Conservation (phyloP, 768 basidiomycete genomes). For the Multifurca ochricompacta region DNA sequence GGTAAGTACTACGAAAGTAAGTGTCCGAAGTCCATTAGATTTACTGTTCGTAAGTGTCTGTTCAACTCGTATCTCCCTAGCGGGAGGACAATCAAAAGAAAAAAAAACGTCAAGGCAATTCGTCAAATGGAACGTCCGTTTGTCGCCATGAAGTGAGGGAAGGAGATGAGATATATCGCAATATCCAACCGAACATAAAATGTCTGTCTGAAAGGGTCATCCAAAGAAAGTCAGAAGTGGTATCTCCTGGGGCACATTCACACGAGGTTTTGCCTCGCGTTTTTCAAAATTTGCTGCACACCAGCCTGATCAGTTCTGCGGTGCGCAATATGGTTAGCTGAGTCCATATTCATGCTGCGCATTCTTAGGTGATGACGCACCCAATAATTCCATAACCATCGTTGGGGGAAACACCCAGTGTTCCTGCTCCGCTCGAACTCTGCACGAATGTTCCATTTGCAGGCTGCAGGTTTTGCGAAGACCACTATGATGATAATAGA, state of each 20-base stretch:
- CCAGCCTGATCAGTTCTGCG: not conserved
- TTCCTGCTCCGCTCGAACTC: not conserved
- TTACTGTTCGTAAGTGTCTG: not conserved
- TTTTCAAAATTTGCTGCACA: slow-evolving; percentile 2
- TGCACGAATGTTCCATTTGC: slow-evolving; percentile 12
- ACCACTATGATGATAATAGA: slow-evolving; percentile 7
- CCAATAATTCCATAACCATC: slow-evolving; percentile 19
- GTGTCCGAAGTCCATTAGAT: not conserved
- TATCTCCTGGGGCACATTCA: not conserved
- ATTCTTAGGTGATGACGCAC: slow-evolving; percentile 9
- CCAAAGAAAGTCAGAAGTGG: not conserved
- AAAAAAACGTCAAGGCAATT: not conserved
- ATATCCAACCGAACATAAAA: not conserved
- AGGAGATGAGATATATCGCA: not conserved
- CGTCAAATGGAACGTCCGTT: not conserved
- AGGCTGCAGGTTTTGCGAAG: not conserved
- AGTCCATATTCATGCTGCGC: too few species aligned
- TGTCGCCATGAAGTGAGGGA: not conserved
- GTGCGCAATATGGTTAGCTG: not conserved
- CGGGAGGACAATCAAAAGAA: not conserved
- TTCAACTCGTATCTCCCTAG: not conserved
- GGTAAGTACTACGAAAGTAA: not conserved
- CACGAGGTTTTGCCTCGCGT: not conserved
- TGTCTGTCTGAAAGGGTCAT: not conserved
- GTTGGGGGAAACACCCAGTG: slow-evolving; percentile 10